phyloP scores from a whole-genome alignment of 2,329 filamentous ascomycete genomes.

The Penicillium sp. region DNA sequence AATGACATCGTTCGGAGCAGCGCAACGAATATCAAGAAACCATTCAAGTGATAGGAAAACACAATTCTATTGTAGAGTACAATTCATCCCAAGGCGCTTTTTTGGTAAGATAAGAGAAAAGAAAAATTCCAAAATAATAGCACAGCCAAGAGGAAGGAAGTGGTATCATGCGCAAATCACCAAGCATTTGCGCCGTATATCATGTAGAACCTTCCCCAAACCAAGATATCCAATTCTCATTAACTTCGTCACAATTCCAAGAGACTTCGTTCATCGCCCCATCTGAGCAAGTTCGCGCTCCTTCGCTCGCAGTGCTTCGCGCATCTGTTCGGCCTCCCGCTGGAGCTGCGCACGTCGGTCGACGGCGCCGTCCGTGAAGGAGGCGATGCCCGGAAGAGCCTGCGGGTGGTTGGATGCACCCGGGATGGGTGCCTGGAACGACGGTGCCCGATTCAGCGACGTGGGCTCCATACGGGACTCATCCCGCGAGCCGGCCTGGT shows the following conservation, averaged over 20 bases:
- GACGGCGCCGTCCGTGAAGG: slow-evolving; percentile 51
- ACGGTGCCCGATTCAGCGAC: slow-evolving; percentile 30
- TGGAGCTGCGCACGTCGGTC: slow-evolving; percentile 62
- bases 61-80: slow-evolving; percentile 15
- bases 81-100: slow-evolving; percentile 13
- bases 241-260: slow-evolving; percentile 18
- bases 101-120: no score
- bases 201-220: slow-evolving; percentile 7
- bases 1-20: slow-evolving; percentile 11
- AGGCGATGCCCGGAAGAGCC: slow-evolving; percentile 33
- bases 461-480: slow-evolving; percentile 41
- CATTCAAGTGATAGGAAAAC: slow-evolving; percentile 3
- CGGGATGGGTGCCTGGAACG: slow-evolving; percentile 24
- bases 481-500: slow-evolving; percentile 45
- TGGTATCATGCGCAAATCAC: slow-evolving; percentile 22
- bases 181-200: slow-evolving; percentile 18
- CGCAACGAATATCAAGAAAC: no score
- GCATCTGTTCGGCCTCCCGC: slow-evolving; percentile 70
- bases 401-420: slow-evolving; percentile 20
- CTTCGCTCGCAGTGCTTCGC: slow-evolving; percentile 64
- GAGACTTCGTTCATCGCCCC: slow-evolving; percentile 22
- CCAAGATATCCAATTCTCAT: slow-evolving; percentile 16
- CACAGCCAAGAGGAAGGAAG: slow-evolving; percentile 16
- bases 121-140: slow-evolving; percentile 12
- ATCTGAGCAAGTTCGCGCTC: slow-evolving; percentile 63